phyloP scores from a whole-genome alignment of 2,329 filamentous ascomycete species.

The Colletotrichum agaves region DNA sequence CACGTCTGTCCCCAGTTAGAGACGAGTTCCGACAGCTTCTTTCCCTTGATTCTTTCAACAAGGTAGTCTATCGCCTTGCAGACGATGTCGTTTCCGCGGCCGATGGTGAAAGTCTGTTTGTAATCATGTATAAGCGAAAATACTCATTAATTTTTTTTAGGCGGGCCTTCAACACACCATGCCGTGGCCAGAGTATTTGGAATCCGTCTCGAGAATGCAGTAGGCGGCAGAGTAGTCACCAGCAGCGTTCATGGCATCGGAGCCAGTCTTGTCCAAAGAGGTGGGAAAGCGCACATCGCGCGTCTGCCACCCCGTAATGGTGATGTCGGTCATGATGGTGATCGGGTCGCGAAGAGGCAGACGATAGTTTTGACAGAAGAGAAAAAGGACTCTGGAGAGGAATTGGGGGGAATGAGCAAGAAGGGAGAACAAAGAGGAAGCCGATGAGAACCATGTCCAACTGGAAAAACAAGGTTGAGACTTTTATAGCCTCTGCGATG shows the following conservation, averaged over 20 bases:
- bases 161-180: conserved; percentile 68
- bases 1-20: conserved; percentile 88
- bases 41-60: conserved; percentile 78
- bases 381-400: neutral
- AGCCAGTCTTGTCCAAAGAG: conserved; percentile 96
- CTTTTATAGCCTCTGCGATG: conserved; percentile 30
- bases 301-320: conserved; percentile 77
- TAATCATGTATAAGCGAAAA: neutral
- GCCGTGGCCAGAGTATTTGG: conserved; percentile 76
- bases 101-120: conserved; percentile 78
- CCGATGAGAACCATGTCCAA: neutral
- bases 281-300: conserved; percentile 85
- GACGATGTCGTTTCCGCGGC: conserved; percentile 92
- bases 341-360: neutral
- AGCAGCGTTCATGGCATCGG: conserved; percentile 95
- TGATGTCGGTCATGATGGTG: conserved; percentile 65
- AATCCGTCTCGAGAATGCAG: conserved; percentile 88
- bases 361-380: neutral
- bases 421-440: neutral
- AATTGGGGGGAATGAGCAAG: conserved; percentile 7
- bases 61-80: conserved; percentile 85
- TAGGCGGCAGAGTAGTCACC: conserved; percentile 96
- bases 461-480: neutral
- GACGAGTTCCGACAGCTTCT: conserved; percentile 80
- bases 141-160: too few species aligned